Evolutionary conservation across 345 rosid species (phyloP).

Genomic region (Citrus cavaleriei): DNA sequence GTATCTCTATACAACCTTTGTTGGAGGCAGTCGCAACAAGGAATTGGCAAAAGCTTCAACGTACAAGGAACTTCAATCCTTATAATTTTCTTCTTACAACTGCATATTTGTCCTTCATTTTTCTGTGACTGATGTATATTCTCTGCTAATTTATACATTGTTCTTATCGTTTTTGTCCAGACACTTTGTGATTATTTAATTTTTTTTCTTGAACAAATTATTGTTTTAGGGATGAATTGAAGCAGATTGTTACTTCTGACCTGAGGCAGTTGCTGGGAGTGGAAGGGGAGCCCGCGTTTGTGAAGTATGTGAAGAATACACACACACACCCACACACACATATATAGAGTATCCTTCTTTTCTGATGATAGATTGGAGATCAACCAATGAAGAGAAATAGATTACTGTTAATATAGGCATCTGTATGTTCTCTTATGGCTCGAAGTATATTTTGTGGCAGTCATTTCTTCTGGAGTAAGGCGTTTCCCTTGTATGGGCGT

Average conservation of each 20-base stretch:
- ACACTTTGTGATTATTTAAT: background rate
- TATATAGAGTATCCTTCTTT: background rate
- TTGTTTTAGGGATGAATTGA: constrained; percentile 60
- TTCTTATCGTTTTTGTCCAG: background rate
- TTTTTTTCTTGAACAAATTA: background rate
- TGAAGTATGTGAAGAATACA: constrained; percentile 50
- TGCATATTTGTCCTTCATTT: background rate
- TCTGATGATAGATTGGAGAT: constrained; percentile 3
- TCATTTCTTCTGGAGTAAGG: constrained; percentile 87
- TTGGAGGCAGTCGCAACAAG: constrained; percentile 89
- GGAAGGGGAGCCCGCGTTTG: constrained; percentile 84
- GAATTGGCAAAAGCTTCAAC: constrained; percentile 82
- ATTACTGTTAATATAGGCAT: background rate
- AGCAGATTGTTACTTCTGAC: constrained; percentile 77
- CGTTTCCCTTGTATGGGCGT: constrained; percentile 73
- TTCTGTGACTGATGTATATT: background rate
- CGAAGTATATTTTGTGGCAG: constrained; percentile 37
- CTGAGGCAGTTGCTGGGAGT: constrained; percentile 74
- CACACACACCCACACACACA: too few relatives aligned
- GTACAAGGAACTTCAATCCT: constrained; percentile 33
- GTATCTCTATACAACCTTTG: constrained; percentile 85
- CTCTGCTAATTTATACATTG: background rate
- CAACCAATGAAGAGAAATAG: background rate
- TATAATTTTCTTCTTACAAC: background rate
- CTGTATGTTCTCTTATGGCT: background rate